Base-by-base conservation (phyloP, 805 yeast species). In the Saccharomycopsis fermentans region DNA sequence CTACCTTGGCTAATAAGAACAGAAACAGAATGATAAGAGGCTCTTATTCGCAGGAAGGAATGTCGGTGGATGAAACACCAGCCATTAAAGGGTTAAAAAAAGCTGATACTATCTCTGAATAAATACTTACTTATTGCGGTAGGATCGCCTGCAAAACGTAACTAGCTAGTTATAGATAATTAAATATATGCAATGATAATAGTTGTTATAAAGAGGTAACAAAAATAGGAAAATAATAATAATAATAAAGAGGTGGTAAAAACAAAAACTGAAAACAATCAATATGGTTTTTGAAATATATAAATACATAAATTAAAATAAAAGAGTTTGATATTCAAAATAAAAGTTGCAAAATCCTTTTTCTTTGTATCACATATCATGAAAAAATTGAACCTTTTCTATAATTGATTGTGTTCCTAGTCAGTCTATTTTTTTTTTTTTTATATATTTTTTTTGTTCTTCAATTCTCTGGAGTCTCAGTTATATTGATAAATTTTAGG, bases 401-500 rank as follows among this genome's bases (percentile, higher is more conserved):
- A 32, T 32, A 6, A 19, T 19, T 14, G 17, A 51, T 51, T 35
- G 21, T 35, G 21, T 35, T 51, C 24, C 36, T 24, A 43, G 27
- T 21, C 50, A 21, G 29, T 43, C 50, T 43, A 21, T 43, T 43
- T 6, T 43, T 19, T 21, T 21, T 43, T 43, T 43, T 14, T 39
- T 39, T n/a, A n/a, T n/a, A n/a, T n/a, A n/a, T n/a, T n/a, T n/a
- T n/a, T n/a, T n/a, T n/a, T n/a, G n/a, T n/a, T n/a, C n/a, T n/a
- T n/a, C n/a, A n/a, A 6, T 16, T 17, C 19, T 17, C 9, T 39
- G 11, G 8, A 14, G 17, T 40, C 40, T 40, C 57, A 32, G 16
- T 57, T 35, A 34, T 54, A 57, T 27, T 57, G 59, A 36, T 57
- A 55, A 19, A 61, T 59, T 27, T 55, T 59, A 27, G 59, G 62